A percentile compares a stretch with the other conserved stretches of the same genome.
Evolutionary conservation across 2,329 filamentous ascomycete species (phyloP).

Genomic region (Colletotrichum tabaci): DNA sequence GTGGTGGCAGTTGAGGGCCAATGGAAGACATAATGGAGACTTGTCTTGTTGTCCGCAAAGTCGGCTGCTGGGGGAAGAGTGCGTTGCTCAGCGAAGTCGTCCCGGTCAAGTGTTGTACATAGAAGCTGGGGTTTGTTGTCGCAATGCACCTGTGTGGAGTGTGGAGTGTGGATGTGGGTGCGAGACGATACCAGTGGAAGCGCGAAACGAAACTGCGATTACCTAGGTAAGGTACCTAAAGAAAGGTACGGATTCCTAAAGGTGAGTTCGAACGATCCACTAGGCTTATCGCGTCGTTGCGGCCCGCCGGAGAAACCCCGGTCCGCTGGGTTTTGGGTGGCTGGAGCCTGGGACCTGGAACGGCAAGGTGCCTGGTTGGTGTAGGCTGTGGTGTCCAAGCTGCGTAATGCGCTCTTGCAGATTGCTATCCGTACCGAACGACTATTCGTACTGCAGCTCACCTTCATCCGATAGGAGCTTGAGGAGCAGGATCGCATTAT

Average conservation of each 20-base stretch:
- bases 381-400: constrained; percentile 35
- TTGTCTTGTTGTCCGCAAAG: not conserved
- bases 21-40: constrained; percentile 74
- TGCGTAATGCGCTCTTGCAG: constrained; percentile 37
- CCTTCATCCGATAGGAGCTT: constrained; percentile 34
- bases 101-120: not conserved
- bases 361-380: constrained; percentile 17
- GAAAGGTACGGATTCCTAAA: too few relatives aligned
- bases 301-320: constrained; percentile 37
- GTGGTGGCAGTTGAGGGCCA: constrained; percentile 79
- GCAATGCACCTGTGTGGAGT: constrained; percentile 20
- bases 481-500: constrained; percentile 12
- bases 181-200: constrained; percentile 5
- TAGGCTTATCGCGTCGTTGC: not conserved
- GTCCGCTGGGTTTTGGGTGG: constrained; percentile 32
- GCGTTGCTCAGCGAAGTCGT: not conserved
- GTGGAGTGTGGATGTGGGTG: constrained; percentile 22
- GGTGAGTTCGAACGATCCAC: not conserved
- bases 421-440: constrained; percentile 17
- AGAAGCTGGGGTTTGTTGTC: not conserved
- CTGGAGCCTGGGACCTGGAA: constrained; percentile 42
- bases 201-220: constrained; percentile 23
- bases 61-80: not conserved
- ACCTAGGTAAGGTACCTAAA: constrained; percentile 1
- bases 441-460: constrained; percentile 23